phyloP scores from a whole-genome alignment of 1,284 basidiomycete genomes.

The Fomes fomentarius region DNA sequence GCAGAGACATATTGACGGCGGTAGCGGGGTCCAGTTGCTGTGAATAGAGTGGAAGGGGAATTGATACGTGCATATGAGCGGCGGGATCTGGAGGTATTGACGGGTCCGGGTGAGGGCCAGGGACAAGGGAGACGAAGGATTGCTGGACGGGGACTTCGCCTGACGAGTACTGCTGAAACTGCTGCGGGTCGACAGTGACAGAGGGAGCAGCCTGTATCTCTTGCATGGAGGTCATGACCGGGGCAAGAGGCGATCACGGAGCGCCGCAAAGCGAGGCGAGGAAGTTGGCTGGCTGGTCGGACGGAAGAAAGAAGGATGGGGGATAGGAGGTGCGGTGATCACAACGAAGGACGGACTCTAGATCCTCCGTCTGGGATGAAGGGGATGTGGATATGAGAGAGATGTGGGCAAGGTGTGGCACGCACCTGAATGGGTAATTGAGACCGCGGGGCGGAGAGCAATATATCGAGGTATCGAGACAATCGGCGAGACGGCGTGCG shows the following conservation, averaged over 20 bases:
- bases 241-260: constrained; percentile 20
- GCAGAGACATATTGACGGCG: constrained; percentile 40
- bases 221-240: constrained; percentile 31
- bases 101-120: constrained; percentile 33
- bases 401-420: constrained; percentile 1
- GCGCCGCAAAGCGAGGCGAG: constrained; percentile 11
- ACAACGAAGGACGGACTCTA: constrained; percentile 4
- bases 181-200: constrained; percentile 29
- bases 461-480: constrained; percentile 8
- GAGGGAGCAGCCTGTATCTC: constrained; percentile 28
- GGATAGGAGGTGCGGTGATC: constrained; percentile 11
- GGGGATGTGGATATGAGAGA: constrained; percentile 14
- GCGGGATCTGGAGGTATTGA: constrained; percentile 27
- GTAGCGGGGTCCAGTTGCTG: constrained; percentile 40
- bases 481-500: constrained; percentile 1
- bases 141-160: constrained; percentile 22
- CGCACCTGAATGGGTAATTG: constrained; percentile 10
- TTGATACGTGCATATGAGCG: constrained; percentile 32
- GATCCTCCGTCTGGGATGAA: constrained; percentile 6
- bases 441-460: constrained; percentile 5
- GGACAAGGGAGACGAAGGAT: constrained; percentile 30
- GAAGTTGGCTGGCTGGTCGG: constrained; percentile 11
- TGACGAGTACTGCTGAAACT: constrained; percentile 30
- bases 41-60: constrained; percentile 39
- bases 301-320: constrained; percentile 13